Conservation (phyloP, 2,329 filamentous ascomycete genomes). For the Sarocladium brachiariae region DNA sequence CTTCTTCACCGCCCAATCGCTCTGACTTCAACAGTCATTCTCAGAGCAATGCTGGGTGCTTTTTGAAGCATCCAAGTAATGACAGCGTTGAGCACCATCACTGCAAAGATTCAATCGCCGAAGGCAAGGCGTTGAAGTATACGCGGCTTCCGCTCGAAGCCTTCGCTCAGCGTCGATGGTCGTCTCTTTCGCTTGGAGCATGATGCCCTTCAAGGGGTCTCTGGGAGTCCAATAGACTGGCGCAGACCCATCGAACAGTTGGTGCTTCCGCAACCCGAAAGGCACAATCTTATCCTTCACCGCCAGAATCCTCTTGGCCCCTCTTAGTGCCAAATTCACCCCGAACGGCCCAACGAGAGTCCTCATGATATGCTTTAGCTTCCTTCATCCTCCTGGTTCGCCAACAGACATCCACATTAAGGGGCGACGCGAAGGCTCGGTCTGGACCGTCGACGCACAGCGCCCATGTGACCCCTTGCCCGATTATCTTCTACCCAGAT, state of each 20-base stretch:
- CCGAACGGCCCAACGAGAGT: background rate
- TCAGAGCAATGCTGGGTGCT: no score
- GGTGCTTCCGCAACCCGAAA: background rate
- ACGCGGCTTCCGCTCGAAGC: no score
- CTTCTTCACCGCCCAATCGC: background rate
- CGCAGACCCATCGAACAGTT: no score
- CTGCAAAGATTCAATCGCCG: no score
- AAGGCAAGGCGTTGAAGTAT: no score
- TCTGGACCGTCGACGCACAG: background rate
- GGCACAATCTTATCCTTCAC: constrained; percentile 1
- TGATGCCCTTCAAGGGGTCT: no score
- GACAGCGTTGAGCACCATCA: no score
- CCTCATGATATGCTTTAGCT: background rate
- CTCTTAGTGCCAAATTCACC: background rate
- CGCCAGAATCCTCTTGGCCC: background rate
- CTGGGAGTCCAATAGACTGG: no score
- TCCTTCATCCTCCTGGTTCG: background rate
- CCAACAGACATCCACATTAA: background rate
- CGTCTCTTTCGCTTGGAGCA: no score
- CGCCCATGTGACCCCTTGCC: background rate
- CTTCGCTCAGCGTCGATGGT: no score
- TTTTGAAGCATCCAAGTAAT: no score
- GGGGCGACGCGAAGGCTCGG: background rate
- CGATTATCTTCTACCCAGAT: background rate
- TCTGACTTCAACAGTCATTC: no score